Evolutionary conservation across 768 basidiomycete species (phyloP), one percentile per base, ranked within the genome.

Genomic region (Amanita fuliginea): DNA sequence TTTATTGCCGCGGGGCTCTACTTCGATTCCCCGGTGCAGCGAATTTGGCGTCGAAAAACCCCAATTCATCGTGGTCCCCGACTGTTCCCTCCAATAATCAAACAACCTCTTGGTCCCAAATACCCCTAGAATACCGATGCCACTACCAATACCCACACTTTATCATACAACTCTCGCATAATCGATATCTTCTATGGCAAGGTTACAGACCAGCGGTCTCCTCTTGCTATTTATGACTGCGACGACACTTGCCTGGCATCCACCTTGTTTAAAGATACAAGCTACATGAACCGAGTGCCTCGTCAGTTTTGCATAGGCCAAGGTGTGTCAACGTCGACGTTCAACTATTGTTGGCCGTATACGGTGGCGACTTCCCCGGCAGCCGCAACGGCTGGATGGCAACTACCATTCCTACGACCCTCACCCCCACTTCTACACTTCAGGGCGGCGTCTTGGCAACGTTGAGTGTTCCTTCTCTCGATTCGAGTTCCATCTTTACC

Each of bases 1-100:
- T 87, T 84, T 58, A 75, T 88, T 54, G 86, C 85, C 24, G 86
- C 86, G 8, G 86, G 86, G 5, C 78, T 88, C 47, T 58, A 71
- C 0, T 73, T 86, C 46, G 81, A 86, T 60, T 65, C 70, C 1
- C 86, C 86, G 0, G 57, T 69, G 6, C 71, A 79, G 77, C 52
- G 80, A 80, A 2, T 68, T 80, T 44, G 71, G 77, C 41, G 80
- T 81, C 9, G 80, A n/a, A 81, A 59, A 78, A 75, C 37, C 68
- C 78, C 37, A 67, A 16, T 67, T 67, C 57, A 66, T 74, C 44
- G 70, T 73, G 16, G 58, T 73, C 19, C 67, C 71, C 10, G 72
- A 73, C 24, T 62, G 67, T 19, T 55, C 59, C 11, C 52, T 66
- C 28, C 57, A 64, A 33, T 63, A 33, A 22, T 7, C 8, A 11